A percentile compares a stretch with the other conserved stretches of the same genome.
Conservation (phyloP, 208 protist genomes). For the Kentomonas sorsogonicus region DNA sequence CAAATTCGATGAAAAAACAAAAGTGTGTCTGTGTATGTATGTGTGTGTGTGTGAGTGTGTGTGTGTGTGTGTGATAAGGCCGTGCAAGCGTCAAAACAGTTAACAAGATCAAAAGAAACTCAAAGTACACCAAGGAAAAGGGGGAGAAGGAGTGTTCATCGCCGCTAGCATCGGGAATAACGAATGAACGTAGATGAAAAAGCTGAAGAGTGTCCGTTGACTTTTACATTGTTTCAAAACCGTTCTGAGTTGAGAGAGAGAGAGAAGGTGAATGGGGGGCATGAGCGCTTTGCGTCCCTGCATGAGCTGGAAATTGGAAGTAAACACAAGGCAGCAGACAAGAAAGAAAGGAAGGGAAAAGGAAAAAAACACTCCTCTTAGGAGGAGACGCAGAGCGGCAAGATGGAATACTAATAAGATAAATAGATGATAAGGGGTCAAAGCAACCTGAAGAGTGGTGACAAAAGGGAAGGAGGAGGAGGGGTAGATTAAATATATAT, state of each 20-base stretch:
- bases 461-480: slow-evolving; percentile 1
- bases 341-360: not conserved
- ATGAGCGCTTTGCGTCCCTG: too few relatives aligned
- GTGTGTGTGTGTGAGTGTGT: slow-evolving; percentile 9
- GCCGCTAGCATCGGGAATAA: too few relatives aligned
- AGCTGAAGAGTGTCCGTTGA: not conserved
- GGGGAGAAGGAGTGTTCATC: too few relatives aligned
- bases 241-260: too few relatives aligned
- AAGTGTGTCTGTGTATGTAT: not conserved
- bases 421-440: slow-evolving; percentile 1
- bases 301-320: too few relatives aligned
- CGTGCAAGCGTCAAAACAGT: not conserved
- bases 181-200: not conserved
- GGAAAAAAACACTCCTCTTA: too few relatives aligned
- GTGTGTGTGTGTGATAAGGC: not conserved
- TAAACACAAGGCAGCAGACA: not conserved
- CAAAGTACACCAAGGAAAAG: not conserved
- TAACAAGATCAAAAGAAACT: not conserved
- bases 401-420: too few relatives aligned
- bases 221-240: too few relatives aligned
- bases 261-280: too few relatives aligned
- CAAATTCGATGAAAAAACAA: too few relatives aligned
- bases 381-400: too few relatives aligned
- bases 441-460: not conserved
- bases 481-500: not conserved